A percentile compares a stretch with the other conserved stretches of the same genome.
Conservation (phyloP, 352 stramenopile genomes). For the Globisporangium cystogenes region DNA sequence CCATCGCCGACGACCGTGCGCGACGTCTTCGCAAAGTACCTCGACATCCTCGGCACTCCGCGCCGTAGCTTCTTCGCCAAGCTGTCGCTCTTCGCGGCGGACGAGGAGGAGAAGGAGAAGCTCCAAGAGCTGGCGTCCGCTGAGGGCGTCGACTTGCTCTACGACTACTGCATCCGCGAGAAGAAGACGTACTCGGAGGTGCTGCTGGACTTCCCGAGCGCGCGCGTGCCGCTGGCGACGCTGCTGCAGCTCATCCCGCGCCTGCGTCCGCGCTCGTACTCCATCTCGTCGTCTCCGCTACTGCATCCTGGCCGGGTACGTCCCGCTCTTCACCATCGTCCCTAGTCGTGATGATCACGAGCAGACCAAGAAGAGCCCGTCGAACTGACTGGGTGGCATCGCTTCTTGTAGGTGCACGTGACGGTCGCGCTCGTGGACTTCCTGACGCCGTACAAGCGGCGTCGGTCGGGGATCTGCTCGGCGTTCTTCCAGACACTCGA, state of each 20-base stretch:
- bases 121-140: constrained; percentile 85
- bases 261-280: constrained; percentile 88
- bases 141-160: constrained; percentile 88
- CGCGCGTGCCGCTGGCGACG: constrained; percentile 53
- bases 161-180: constrained; percentile 91
- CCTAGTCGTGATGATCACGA: background rate
- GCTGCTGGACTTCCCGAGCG: constrained; percentile 83
- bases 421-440: constrained; percentile 89
- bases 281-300: constrained; percentile 84
- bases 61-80: constrained; percentile 85
- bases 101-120: constrained; percentile 91
- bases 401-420: constrained; percentile 43
- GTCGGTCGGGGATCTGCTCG: constrained; percentile 79
- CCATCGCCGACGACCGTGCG: constrained; percentile 44
- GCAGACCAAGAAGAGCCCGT: background rate
- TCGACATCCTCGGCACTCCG: constrained; percentile 86
- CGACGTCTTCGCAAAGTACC: constrained; percentile 77
- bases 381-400: background rate
- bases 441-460: constrained; percentile 87
- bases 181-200: constrained; percentile 89
- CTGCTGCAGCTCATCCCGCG: constrained; percentile 82
- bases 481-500: constrained; percentile 66
- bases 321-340: no score
- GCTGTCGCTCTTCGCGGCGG: constrained; percentile 72
- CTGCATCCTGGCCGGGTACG: constrained; percentile 43